Evolutionary conservation across 495 filamentous ascomycete genomes (phyloP), one percentile per base, ranked within the genome.

Genomic region (Extremus antarcticus): DNA sequence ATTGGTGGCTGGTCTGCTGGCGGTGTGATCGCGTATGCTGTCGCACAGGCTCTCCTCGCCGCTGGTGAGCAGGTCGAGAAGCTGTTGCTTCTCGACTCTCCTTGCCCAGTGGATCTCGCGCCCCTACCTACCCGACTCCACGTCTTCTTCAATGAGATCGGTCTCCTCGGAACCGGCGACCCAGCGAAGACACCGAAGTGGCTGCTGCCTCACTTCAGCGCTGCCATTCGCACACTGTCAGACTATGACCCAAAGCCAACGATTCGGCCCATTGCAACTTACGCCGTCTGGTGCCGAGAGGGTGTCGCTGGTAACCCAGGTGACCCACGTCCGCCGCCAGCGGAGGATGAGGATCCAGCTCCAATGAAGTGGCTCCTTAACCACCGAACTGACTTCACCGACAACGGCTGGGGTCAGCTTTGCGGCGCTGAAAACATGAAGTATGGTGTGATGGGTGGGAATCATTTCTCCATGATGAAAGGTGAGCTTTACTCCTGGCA

Each of bases 21-120:
- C 49, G 90, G 90, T 41, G 87, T 92, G 32, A 83, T 90, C 59
- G 89, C 89, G 22, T 95, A 87, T 65, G 88, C 94, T 64, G 84
- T 87, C 21, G 81, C 81, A 25, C 80, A 80, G 51, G 83, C 88
- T 57, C 74, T 94, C 9, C 74, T 83, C 59, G 75, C 80, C 46
- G 74, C 76, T 17, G 81, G 81, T 22, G 85, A 91, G 29, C 68
- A 71, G 49, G 86, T 94, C 41, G 84, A 85, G 46, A 76, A 82
- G 46, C 79, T 95, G 2, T 69, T 94, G 48, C 75, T 95, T 48
- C 82, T 95, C 55, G 90, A 95, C 67, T 81, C 88, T 0, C 90
- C 90, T 0, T 88, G 81, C 71, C 87, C 81, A 1, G 77, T 87
- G 53, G 82, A 78, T 15, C 82, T 90, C 25, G 85, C 88, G 65